These are phyloP conservation scores for Polyplosphaeria fusca DNA, from an alignment of 495 filamentous ascomycete genomes.

Conservation along the genomic window DNA sequence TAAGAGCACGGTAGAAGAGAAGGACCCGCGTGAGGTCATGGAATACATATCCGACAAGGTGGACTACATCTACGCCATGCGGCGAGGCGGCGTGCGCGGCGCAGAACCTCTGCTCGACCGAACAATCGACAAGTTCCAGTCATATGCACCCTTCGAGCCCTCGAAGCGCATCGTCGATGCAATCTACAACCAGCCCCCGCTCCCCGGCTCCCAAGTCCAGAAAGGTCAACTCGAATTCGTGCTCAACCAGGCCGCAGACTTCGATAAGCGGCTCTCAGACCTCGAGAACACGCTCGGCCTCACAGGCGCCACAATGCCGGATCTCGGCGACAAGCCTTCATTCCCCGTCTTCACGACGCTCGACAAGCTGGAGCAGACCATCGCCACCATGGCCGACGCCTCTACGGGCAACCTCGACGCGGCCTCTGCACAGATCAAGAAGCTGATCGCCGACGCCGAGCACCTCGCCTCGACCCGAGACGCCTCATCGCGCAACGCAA, in stretches of 20 bases:
- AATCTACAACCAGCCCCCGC: conserved; percentile 17
- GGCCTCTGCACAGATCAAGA: conserved; percentile 67
- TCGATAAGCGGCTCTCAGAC: conserved; percentile 72
- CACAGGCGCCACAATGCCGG: conserved; percentile 62
- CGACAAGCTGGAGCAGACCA: conserved; percentile 69
- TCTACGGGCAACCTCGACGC: conserved; percentile 68
- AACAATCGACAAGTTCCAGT: conserved; percentile 30
- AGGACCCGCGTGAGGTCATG: conserved; percentile 28
- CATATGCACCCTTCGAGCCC: conserved; percentile 13
- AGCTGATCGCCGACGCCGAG: conserved; percentile 76
- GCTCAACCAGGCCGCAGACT: conserved; percentile 78
- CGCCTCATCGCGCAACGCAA: conserved; percentile 30
- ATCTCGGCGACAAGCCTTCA: conserved; percentile 55
- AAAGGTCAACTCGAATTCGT: conserved; percentile 19
- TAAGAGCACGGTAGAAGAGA: conserved; percentile 27
- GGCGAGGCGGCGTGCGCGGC: conserved; percentile 22
- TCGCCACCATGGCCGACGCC: conserved; percentile 61
- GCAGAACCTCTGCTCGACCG: conserved; percentile 24
- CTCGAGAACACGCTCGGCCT: conserved; percentile 83
- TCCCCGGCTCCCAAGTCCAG: conserved; percentile 21
- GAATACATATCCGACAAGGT: conserved; percentile 30
- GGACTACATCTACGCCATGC: conserved; percentile 33
- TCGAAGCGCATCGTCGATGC: conserved; percentile 12
- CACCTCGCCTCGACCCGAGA: conserved; percentile 68
- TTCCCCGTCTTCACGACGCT: conserved; percentile 74